These are phyloP conservation scores for Apophysomyces variabilis DNA, from an alignment of 371 early-diverging fungal species.

Conservation along the genomic window DNA sequence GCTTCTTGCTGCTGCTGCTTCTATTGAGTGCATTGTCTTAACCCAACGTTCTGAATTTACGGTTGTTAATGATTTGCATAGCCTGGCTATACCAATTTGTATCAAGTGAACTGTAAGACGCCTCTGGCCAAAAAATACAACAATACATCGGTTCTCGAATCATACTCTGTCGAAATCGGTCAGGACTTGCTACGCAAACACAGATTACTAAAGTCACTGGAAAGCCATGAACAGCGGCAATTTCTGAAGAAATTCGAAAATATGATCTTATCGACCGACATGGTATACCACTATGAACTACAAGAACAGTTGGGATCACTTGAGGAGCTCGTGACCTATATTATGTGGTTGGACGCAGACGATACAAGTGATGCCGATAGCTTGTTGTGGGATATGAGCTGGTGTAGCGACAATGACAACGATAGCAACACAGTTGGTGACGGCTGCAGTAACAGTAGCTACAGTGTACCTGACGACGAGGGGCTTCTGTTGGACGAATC, in stretches of 20 bases:
- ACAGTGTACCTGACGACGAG: constrained; percentile 5
- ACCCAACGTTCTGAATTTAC: constrained; percentile 6
- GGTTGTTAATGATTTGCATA: constrained; percentile 35
- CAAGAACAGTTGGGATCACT: constrained; percentile 51
- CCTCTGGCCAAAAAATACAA: constrained; percentile 66
- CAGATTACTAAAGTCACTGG: constrained; percentile 37
- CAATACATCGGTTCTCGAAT: constrained; percentile 80
- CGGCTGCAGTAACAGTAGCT: background rate
- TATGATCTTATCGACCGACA: constrained; percentile 82
- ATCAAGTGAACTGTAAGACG: constrained; percentile 77
- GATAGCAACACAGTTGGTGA: background rate
- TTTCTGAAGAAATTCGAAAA: constrained; percentile 51
- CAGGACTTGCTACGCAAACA: constrained; percentile 65
- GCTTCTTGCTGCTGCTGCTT: constrained; percentile 5
- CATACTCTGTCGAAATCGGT: constrained; percentile 74
- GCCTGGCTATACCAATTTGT: constrained; percentile 89
- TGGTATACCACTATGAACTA: constrained; percentile 77
- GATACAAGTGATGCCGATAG: constrained; percentile 10
- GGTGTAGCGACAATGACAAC: background rate
- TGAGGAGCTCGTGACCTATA: constrained; percentile 37
- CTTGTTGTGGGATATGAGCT: constrained; percentile 10
- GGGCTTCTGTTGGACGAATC: constrained; percentile 22
- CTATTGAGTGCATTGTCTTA: constrained; percentile 11
- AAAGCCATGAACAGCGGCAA: constrained; percentile 35
- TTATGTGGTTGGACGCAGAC: constrained; percentile 74